These are phyloP conservation scores for Sarcocystis neurona DNA, from an alignment of 169 alveolate genomes.

Conservation along the genomic window DNA sequence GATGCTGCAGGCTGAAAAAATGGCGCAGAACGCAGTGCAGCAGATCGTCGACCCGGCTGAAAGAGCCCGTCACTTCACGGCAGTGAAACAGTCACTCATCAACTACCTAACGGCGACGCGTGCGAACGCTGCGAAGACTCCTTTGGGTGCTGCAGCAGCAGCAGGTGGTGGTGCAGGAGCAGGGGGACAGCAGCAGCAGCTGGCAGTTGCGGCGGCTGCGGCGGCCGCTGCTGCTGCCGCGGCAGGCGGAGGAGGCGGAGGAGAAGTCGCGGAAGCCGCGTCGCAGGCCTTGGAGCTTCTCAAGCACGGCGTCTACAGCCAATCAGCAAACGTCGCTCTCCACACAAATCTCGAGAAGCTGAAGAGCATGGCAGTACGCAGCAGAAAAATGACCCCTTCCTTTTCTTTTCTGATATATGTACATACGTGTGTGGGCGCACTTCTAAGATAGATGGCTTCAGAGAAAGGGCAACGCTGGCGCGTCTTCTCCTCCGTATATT, in stretches of 20 bases:
- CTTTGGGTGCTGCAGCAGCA: not conserved
- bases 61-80: slow-evolving; percentile 19
- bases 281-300: slow-evolving; percentile 11
- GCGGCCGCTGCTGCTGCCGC: slow-evolving; percentile 34
- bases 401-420: too few relatives aligned
- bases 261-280: slow-evolving; percentile 34
- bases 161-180: not conserved
- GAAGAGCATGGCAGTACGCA: slow-evolving; percentile 11
- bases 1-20: slow-evolving; percentile 26
- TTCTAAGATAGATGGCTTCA: too few relatives aligned
- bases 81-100: slow-evolving; percentile 26
- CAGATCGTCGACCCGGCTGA: slow-evolving; percentile 30
- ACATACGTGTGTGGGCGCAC: too few relatives aligned
- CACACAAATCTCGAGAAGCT: slow-evolving; percentile 30
- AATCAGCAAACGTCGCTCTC: not conserved
- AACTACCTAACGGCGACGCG: slow-evolving; percentile 21
- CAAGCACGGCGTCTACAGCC: slow-evolving; percentile 5
- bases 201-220: slow-evolving; percentile 13
- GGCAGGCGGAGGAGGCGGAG: slow-evolving; percentile 13
- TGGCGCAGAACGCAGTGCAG: slow-evolving; percentile 43
- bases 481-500: too few relatives aligned
- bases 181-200: slow-evolving; percentile 19
- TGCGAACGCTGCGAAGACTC: not conserved
- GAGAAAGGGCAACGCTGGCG: too few relatives aligned
- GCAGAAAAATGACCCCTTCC: too few relatives aligned